Percentiles rank a stretch among this genome's conserved stretches.
Evolutionary conservation across 768 basidiomycete genomes (phyloP).

Genomic region (Pilatotrama ljubarskyi): DNA sequence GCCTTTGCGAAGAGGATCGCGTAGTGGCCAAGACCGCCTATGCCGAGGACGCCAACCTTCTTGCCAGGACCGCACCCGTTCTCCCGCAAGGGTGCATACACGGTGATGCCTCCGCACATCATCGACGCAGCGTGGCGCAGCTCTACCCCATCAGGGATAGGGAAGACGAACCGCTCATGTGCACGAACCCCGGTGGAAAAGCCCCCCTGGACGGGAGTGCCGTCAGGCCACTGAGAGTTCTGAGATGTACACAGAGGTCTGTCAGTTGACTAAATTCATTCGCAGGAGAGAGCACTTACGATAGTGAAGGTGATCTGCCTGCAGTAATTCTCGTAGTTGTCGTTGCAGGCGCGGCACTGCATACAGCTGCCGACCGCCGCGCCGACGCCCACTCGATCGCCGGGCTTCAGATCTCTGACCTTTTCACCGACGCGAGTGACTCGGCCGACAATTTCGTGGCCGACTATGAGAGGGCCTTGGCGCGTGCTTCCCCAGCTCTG

Average conservation of each 20-base stretch:
- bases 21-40: slow-evolving; percentile 56
- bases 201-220: slow-evolving; percentile 42
- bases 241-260: not conserved
- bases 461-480: slow-evolving; percentile 29
- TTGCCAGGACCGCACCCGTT: slow-evolving; percentile 60
- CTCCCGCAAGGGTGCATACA: slow-evolving; percentile 58
- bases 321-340: slow-evolving; percentile 60
- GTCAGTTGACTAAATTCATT: not conserved
- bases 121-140: slow-evolving; percentile 59
- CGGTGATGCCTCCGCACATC: slow-evolving; percentile 64
- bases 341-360: slow-evolving; percentile 48
- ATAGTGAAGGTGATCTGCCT: slow-evolving; percentile 42
- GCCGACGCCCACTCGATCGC: slow-evolving; percentile 56
- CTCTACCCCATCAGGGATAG: slow-evolving; percentile 51
- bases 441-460: slow-evolving; percentile 57
- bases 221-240: slow-evolving; percentile 42
- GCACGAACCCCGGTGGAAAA: slow-evolving; percentile 49
- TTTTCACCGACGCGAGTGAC: slow-evolving; percentile 54
- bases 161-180: too few relatives aligned
- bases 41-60: slow-evolving; percentile 64
- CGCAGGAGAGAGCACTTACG: slow-evolving; percentile 13
- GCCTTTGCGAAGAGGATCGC: slow-evolving; percentile 49
- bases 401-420: slow-evolving; percentile 49
- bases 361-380: slow-evolving; percentile 53
- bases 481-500: slow-evolving; percentile 37